phyloP scores from a whole-genome alignment of 495 filamentous ascomycete genomes.

The Amphirosellinia nigrospora region DNA sequence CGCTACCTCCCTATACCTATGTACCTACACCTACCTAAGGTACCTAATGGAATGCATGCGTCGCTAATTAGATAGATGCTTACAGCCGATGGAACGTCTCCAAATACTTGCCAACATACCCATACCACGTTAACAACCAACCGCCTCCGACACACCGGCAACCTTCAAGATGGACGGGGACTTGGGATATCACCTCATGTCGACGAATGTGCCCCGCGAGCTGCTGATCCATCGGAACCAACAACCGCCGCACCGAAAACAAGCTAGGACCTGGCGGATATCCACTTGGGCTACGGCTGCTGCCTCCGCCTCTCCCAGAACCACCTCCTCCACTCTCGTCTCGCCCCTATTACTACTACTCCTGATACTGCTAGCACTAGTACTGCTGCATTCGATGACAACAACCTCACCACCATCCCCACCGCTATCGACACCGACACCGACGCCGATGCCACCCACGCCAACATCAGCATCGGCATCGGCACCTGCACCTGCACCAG shows the following conservation, averaged over 20 bases:
- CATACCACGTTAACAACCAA: background rate
- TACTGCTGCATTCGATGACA: slow-evolving; percentile 2
- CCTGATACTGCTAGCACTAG: background rate
- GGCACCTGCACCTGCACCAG: background rate
- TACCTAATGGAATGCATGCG: slow-evolving; percentile 4
- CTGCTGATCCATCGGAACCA: slow-evolving; percentile 15
- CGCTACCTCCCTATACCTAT: too few species aligned
- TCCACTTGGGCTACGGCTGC: slow-evolving; percentile 15
- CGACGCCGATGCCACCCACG: slow-evolving; percentile 2
- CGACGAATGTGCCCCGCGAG: slow-evolving; percentile 5
- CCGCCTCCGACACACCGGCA: background rate
- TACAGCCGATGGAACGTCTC: slow-evolving; percentile 14
- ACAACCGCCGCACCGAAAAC: slow-evolving; percentile 19
- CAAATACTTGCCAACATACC: background rate
- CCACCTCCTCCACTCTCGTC: slow-evolving; percentile 18
- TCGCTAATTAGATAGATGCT: slow-evolving; percentile 12
- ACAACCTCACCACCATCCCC: slow-evolving; percentile 9
- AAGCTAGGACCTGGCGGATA: slow-evolving; percentile 16
- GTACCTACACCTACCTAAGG: too few species aligned
- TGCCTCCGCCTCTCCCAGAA: background rate
- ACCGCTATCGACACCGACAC: slow-evolving; percentile 8
- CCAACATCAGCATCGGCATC: background rate
- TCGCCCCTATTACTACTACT: slow-evolving; percentile 22
- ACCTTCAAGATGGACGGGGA: slow-evolving; percentile 18
- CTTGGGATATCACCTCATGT: slow-evolving; percentile 19